These are phyloP conservation scores for Trichophyton verrucosum DNA, from an alignment of 2,329 filamentous ascomycete genomes.

Conservation along the genomic window DNA sequence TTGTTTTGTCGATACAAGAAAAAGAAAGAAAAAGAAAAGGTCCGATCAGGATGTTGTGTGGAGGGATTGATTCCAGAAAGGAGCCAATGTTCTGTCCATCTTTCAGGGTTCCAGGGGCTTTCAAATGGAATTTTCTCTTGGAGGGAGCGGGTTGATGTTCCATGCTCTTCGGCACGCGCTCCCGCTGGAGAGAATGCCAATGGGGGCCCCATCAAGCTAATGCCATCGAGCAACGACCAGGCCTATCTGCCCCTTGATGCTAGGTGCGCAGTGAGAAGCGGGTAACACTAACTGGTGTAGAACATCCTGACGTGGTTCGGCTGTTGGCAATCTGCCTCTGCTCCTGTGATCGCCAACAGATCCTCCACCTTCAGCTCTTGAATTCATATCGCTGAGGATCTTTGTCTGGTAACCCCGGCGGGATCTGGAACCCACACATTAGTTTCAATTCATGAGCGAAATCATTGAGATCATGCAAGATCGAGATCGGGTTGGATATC, in stretches of 20 bases:
- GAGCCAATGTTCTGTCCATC: neutral
- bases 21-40: neutral
- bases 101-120: neutral
- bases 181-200: neutral
- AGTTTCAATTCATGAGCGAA: neutral
- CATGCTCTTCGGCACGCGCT: neutral
- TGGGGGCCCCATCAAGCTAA: neutral
- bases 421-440: neutral
- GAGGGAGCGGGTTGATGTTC: neutral
- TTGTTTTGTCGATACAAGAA: neutral
- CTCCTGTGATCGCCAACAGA: neutral
- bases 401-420: neutral
- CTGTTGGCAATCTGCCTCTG: neutral
- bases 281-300: neutral
- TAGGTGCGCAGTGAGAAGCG: neutral
- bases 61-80: neutral
- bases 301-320: neutral
- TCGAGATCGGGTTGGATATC: neutral
- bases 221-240: neutral
- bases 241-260: neutral
- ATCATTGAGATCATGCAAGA: neutral
- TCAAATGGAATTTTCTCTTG: neutral
- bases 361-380: neutral
- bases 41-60: neutral
- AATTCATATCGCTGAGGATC: neutral